Percentiles rank a stretch among this genome's conserved stretches.
Conservation (phyloP, 1,139 yeast species). For the Nakaseomyces kungkrabaensis region DNA sequence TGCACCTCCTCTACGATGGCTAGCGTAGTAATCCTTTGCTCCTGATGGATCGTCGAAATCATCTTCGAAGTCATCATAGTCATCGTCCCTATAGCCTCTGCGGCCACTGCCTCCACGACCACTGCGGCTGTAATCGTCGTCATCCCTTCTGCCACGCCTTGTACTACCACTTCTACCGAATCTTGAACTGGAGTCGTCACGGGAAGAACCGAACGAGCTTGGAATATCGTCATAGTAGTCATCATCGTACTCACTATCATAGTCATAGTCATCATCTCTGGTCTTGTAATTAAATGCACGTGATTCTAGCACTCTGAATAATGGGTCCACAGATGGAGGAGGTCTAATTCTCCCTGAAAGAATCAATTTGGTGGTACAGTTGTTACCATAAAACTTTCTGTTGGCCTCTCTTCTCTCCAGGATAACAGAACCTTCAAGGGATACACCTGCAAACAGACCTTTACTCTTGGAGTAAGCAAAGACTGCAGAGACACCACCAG, state of each 20-base stretch:
- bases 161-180: conserved; percentile 24
- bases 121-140: conserved; percentile 14
- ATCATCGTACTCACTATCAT: conserved; percentile 28
- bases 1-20: conserved; percentile 14
- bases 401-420: conserved; percentile 95
- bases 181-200: conserved; percentile 24
- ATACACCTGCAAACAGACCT: conserved; percentile 94
- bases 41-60: conserved; percentile 27
- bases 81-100: conserved; percentile 7
- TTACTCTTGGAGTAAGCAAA: conserved; percentile 92
- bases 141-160: conserved; percentile 36
- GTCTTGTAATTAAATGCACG: conserved; percentile 64
- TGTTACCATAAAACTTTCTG: conserved; percentile 82
- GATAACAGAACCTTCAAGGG: conserved; percentile 91
- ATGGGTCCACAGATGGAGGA: conserved; percentile 87
- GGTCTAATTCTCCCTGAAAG: conserved; percentile 79
- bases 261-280: conserved; percentile 35
- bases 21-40: conserved; percentile 29
- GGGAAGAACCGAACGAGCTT: conserved; percentile 22
- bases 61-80: conserved; percentile 8
- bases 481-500: conserved; percentile 80
- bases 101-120: conserved; percentile 10
- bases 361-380: conserved; percentile 76
- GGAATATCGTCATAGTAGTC: conserved; percentile 31
- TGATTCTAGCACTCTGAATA: conserved; percentile 77